A percentile compares a stretch with the other conserved stretches of the same genome.
Conservation (phyloP, 257 asterid genomes). For the Scutellaria barbata region DNA sequence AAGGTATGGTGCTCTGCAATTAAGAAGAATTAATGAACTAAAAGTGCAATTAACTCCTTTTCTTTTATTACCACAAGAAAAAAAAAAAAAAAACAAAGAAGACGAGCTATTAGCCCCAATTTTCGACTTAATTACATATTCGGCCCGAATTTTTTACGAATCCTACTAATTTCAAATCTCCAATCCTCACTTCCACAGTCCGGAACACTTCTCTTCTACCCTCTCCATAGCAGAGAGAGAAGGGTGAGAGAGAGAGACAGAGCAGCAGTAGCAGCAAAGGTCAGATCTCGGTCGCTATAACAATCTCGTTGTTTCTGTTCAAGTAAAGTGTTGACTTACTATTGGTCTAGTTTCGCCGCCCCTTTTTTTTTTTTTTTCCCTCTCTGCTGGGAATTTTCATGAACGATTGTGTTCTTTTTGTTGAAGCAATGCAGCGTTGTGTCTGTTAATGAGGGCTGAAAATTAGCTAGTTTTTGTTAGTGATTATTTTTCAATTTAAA, state of each 20-base stretch:
- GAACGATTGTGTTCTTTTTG: constrained; percentile 13
- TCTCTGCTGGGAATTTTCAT: not conserved
- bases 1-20: not conserved
- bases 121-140: constrained; percentile 20
- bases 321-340: constrained; percentile 23
- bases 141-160: constrained; percentile 23
- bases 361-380: not conserved
- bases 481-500: constrained; percentile 11
- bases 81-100: too few species aligned
- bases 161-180: constrained; percentile 20
- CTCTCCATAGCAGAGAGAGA: constrained; percentile 28
- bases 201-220: constrained; percentile 34
- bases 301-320: constrained; percentile 26
- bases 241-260: constrained; percentile 26
- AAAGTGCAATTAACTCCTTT: not conserved
- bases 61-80: too few species aligned
- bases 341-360: constrained; percentile 22
- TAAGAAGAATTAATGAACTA: not conserved
- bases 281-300: constrained; percentile 37
- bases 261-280: constrained; percentile 25
- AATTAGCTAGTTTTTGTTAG: not conserved
- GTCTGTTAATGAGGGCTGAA: constrained; percentile 17
- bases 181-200: constrained; percentile 34
- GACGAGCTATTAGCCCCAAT: not conserved
- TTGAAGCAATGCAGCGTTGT: constrained; percentile 29